Base-by-base conservation (phyloP, 1,284 basidiomycete genomes). In the Chalciporus sp. region DNA sequence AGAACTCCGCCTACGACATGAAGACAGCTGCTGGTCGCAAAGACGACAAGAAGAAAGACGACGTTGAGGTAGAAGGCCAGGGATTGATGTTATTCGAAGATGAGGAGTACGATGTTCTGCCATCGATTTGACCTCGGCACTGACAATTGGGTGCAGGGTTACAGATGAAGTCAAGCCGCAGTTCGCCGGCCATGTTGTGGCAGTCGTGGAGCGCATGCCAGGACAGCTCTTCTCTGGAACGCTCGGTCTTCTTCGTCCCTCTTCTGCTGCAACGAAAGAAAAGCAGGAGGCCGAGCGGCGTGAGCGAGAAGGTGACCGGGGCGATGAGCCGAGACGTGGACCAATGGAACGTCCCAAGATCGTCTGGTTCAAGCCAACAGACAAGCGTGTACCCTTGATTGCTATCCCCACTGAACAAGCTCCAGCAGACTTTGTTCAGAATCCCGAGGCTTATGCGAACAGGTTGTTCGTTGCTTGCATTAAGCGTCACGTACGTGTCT, bases 371-470 rank as follows among this genome's bases (percentile, higher is more conserved):
- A 96, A 98, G 74, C 97, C 97, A 2, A 98, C 96, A 35, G 95
- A 98, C 80, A 99, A 99, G 77, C 92, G 97, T 59, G 97, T 99
- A 6, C 97, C 97, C 48, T 82, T 99, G 42, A 98, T 99, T 67
- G 97, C 97, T 51, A 99, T 99, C 62, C 97, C 96, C n/a, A 97
- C 94, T 12, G 97, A 99, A 68, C 97, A 99, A 75, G 96, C 97
- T 0, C 97, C 97, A 4, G 82, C 82, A 14, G 96, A 98, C 73
- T 99, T 99, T 67, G 88, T 99, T 57, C 92, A 95, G 70, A 94
- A 95, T 70, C 89, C 94, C 7, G 95, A 97, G 58, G 81, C 82
- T 7, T 99, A 98, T 71, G 85, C 87, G 33, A 85, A 96, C 75
- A 92, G 87, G 65, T 79, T 99, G 41, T 99, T 99, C 67, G 94